Percentiles rank a stretch among this genome's conserved stretches.
Evolutionary conservation across 371 early-diverging fungal genomes (phyloP).

Genomic region (Mucor velutinosus): DNA sequence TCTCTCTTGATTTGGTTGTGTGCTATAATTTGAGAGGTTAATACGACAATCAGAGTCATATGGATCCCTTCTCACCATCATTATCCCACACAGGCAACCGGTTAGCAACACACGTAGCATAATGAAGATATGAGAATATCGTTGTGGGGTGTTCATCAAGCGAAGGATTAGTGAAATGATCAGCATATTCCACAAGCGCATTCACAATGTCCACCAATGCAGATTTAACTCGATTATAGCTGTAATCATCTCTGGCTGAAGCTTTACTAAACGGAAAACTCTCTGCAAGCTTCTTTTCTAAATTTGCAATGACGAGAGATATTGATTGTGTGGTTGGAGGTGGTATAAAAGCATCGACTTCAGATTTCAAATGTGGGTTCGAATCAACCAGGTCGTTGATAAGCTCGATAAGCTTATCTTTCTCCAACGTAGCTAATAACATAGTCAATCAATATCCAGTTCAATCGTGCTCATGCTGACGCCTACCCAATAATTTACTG

Average conservation of each 20-base stretch:
- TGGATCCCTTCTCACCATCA: slow-evolving; percentile 13
- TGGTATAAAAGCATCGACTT: slow-evolving; percentile 66
- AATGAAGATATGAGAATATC: slow-evolving; percentile 73
- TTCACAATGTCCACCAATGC: slow-evolving; percentile 35
- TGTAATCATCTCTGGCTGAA: slow-evolving; percentile 15
- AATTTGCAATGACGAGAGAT: slow-evolving; percentile 58
- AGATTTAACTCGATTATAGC: slow-evolving; percentile 19
- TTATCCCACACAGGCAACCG: slow-evolving; percentile 80
- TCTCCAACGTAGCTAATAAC: slow-evolving; percentile 59
- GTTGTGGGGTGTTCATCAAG: slow-evolving; percentile 70
- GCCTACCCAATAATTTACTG: slow-evolving; percentile 31
- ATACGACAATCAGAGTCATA: background rate
- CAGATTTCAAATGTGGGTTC: slow-evolving; percentile 71
- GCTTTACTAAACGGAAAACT: slow-evolving; percentile 73
- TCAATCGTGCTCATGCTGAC: background rate
- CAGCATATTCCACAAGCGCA: slow-evolving; percentile 76
- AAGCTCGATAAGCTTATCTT: slow-evolving; percentile 69
- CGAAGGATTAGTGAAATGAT: slow-evolving; percentile 68
- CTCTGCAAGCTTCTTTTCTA: slow-evolving; percentile 69
- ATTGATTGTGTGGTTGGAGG: slow-evolving; percentile 80
- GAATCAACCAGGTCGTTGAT: slow-evolving; percentile 69
- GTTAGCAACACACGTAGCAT: slow-evolving; percentile 67
- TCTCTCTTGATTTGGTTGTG: slow-evolving; percentile 68
- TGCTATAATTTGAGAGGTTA: background rate
- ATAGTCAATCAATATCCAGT: background rate